These are phyloP conservation scores for Sungouiozyma intestinalis DNA, from an alignment of 805 yeast genomes.

Conservation along the genomic window DNA sequence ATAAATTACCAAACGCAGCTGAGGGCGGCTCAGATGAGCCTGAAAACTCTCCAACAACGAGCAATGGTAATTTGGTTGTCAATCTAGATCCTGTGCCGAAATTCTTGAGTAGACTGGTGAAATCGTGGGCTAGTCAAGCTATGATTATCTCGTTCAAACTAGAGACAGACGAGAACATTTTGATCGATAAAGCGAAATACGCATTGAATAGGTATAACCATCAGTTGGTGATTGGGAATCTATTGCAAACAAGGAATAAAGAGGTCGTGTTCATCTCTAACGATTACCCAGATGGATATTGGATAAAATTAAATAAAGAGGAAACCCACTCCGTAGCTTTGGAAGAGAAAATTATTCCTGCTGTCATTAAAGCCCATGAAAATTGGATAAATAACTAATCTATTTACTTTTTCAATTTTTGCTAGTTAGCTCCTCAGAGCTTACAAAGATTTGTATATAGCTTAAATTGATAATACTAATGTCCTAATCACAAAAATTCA, in stretches of 20 bases:
- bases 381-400: constrained; percentile 41
- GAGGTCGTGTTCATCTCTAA: constrained; percentile 73
- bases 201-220: constrained; percentile 84
- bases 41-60: constrained; percentile 14
- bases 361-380: constrained; percentile 53
- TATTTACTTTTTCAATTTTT: no score
- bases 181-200: constrained; percentile 62
- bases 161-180: constrained; percentile 70
- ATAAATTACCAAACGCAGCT: constrained; percentile 34
- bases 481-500: constrained; percentile 36
- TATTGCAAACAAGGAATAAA: constrained; percentile 76
- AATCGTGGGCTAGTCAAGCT: constrained; percentile 89
- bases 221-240: constrained; percentile 89
- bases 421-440: no score
- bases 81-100: constrained; percentile 95
- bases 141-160: constrained; percentile 91
- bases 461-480: neutral
- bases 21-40: constrained; percentile 28
- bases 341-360: constrained; percentile 74
- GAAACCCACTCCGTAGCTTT: constrained; percentile 38
- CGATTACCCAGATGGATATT: constrained; percentile 26
- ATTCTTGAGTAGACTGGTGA: constrained; percentile 77
- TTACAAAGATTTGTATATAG: neutral
- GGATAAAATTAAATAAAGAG: constrained; percentile 40
- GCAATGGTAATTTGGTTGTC: constrained; percentile 62